Evolutionary conservation across 2,329 filamentous ascomycete genomes (phyloP).

Genomic region (Fusarium torreyae): DNA sequence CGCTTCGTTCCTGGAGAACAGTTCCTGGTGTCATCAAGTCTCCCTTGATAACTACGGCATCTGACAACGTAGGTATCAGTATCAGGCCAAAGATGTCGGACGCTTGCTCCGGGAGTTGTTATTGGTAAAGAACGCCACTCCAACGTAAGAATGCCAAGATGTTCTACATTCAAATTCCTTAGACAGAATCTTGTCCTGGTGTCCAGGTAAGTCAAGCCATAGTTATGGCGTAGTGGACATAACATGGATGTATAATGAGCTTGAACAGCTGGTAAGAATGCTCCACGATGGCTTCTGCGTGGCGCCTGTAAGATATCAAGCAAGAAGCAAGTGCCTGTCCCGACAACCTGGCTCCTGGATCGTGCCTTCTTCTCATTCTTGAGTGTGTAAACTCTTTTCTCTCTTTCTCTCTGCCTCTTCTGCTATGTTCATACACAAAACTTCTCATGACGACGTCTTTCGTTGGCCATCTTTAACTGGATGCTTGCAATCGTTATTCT

Average conservation of each 20-base stretch:
- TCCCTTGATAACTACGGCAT: background rate
- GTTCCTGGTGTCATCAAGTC: background rate
- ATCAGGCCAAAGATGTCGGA: background rate
- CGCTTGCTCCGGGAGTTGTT: background rate
- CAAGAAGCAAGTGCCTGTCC: slow-evolving; percentile 11
- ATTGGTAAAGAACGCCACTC: background rate
- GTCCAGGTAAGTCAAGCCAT: no score
- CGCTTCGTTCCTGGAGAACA: no score
- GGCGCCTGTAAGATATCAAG: slow-evolving; percentile 17
- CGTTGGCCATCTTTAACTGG: slow-evolving; percentile 7
- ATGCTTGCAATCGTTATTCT: slow-evolving; percentile 3
- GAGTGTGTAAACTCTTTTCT: background rate
- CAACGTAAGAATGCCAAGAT: no score
- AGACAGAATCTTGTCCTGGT: no score
- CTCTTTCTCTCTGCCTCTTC: background rate
- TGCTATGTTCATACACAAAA: background rate
- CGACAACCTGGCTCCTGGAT: slow-evolving; percentile 29
- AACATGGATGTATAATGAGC: background rate
- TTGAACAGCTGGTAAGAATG: background rate
- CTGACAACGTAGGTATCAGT: no score
- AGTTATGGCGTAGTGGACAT: background rate
- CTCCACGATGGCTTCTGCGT: slow-evolving; percentile 27
- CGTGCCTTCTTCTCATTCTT: background rate
- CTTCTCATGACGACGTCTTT: background rate
- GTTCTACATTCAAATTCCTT: no score